Base-by-base conservation (phyloP, 441 rosid species). In the Mallotus repandus region DNA sequence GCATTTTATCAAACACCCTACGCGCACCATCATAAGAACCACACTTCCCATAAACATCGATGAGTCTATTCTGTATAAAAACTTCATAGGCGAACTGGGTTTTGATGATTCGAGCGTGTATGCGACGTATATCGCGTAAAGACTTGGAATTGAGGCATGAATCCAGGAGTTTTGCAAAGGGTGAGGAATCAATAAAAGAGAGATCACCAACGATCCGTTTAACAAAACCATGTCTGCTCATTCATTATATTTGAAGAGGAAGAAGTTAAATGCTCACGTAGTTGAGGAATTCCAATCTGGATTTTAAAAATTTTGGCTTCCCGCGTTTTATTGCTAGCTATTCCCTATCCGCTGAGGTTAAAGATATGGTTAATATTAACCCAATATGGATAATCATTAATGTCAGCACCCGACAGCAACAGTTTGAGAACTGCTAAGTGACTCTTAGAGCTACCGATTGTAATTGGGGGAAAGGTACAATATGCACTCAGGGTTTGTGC, bases 51-150 rank as follows among this genome's bases (percentile, higher is more conserved):
- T 92, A 90, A 0, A 83, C 87, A 5, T 86, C 89, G 5, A 89
- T 86, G 74, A 90, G 90, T 61, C 88, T 84, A 54, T 90, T 92
- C 57, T 81, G 92, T 63, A 92, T 84, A 55, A 83, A 92, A 38
- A 86, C 60, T 56, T 92, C 94, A 0, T 66, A 67, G 0, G 80
- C 54, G 63, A 90, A 86, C 45, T 57, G 77, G 46, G 89, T 74
- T 75, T 88, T 88, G 80, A 82, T 63, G 19, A 92, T 77, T 7
- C 82, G 82, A 4, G 92, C 90, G 59, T 92, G 94, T 21, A 89
- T 70, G 70, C 85, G 69, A 68, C 86, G 76, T 13, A 85, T 76
- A 21, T 80, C 72, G 16, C 18, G 77, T n/a, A 76, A 49, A 18
- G 88, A 77, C 54, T 70, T 84, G 57, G 86, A 80, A n/a, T 65